These are phyloP conservation scores for Paratinospora sagittata DNA, from an alignment of 164 flowering plant genomes.

Conservation along the genomic window DNA sequence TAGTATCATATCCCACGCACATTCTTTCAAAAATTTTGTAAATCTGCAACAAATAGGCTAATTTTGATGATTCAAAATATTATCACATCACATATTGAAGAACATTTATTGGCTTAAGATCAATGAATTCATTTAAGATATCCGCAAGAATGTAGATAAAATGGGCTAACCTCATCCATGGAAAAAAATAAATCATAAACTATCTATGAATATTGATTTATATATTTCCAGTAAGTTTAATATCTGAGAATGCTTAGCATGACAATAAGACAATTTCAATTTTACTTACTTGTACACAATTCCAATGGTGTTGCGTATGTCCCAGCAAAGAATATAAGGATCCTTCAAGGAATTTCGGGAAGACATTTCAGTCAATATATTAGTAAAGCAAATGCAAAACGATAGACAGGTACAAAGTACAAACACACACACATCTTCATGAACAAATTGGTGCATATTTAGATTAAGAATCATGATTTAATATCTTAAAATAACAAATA, in stretches of 20 bases:
- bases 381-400: background rate
- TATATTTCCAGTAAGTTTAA: background rate
- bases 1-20: too few species aligned
- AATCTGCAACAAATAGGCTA: too few species aligned
- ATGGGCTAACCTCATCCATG: background rate
- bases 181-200: background rate
- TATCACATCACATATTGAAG: background rate
- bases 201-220: background rate
- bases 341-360: constrained; percentile 45
- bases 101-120: background rate
- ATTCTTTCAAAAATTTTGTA: too few species aligned
- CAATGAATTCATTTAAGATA: background rate
- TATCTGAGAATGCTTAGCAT: background rate
- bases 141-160: background rate
- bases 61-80: background rate
- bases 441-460: background rate
- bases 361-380: background rate
- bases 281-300: constrained; percentile 80
- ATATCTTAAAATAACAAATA: background rate
- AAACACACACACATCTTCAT: background rate
- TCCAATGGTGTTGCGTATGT: constrained; percentile 67
- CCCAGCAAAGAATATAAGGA: constrained; percentile 94
- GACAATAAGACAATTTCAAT: background rate
- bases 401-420: background rate
- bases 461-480: background rate